Evolutionary conservation across 495 filamentous ascomycete genomes (phyloP).

Genomic region (Hypomontagnella submonticulosa): DNA sequence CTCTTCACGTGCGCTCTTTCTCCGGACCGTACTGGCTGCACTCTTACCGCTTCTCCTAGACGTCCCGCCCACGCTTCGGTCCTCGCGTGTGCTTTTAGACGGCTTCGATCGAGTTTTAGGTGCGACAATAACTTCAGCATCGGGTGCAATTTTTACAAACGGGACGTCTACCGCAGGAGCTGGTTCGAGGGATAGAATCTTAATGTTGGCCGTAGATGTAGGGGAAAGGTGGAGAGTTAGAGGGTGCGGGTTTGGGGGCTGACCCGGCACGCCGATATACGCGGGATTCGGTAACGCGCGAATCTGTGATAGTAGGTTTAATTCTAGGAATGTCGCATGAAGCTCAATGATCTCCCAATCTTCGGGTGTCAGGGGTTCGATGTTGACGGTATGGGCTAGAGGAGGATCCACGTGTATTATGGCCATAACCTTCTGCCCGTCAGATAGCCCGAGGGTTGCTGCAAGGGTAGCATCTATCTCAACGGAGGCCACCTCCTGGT

Average conservation of each 20-base stretch:
- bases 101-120: constrained; percentile 74
- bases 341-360: constrained; percentile 99
- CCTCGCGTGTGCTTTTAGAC: constrained; percentile 63
- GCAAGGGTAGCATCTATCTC: constrained; percentile 93
- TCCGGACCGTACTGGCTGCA: constrained; percentile 71
- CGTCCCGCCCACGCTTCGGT: constrained; percentile 74
- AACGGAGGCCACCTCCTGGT: constrained; percentile 78
- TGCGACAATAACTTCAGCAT: constrained; percentile 96
- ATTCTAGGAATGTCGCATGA: constrained; percentile 92
- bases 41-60: constrained; percentile 80
- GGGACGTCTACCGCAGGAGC: constrained; percentile 72
- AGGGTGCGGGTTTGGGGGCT: constrained; percentile 70
- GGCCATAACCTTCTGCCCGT: constrained; percentile 82
- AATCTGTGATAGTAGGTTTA: constrained; percentile 93
- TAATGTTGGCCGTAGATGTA: constrained; percentile 93
- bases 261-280: constrained; percentile 61
- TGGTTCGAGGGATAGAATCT: constrained; percentile 80
- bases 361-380: constrained; percentile 91
- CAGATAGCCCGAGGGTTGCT: constrained; percentile 78
- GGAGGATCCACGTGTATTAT: constrained; percentile 88
- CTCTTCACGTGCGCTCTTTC: constrained; percentile 69
- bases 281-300: constrained; percentile 88
- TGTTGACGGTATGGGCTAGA: constrained; percentile 89
- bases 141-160: constrained; percentile 91
- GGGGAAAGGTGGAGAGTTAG: constrained; percentile 92